phyloP scores from a whole-genome alignment of 1,284 basidiomycete genomes.

The Pyrrhoderma lamaoense region DNA sequence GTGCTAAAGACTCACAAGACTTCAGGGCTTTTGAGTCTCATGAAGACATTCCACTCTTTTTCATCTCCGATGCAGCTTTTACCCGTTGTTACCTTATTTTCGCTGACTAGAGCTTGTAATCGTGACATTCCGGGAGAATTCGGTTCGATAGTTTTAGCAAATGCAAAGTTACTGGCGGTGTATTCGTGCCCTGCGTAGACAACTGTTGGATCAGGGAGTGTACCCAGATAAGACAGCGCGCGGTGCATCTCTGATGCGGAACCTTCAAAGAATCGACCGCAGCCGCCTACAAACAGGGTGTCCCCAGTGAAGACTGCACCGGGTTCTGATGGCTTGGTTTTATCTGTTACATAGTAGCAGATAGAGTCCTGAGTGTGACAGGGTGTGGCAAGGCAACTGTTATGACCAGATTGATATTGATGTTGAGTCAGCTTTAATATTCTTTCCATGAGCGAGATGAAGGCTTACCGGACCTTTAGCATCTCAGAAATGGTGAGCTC shows the following conservation, averaged over 20 bases:
- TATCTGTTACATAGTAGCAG: conserved; percentile 74
- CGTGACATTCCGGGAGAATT: conserved; percentile 47
- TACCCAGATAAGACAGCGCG: conserved; percentile 69
- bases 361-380: conserved; percentile 98
- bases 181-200: conserved; percentile 95
- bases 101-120: conserved; percentile 45
- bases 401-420: background rate
- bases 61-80: conserved; percentile 79
- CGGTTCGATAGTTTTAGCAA: conserved; percentile 63
- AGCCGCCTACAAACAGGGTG: conserved; percentile 91
- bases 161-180: conserved; percentile 61
- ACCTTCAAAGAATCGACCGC: conserved; percentile 97
- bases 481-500: conserved; percentile 67
- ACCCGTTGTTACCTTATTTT: conserved; percentile 61
- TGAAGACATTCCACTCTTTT: conserved; percentile 82
- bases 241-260: conserved; percentile 79
- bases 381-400: conserved; percentile 63
- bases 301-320: conserved; percentile 92
- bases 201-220: conserved; percentile 74
- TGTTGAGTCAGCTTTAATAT: background rate
- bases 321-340: conserved; percentile 39
- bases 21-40: conserved; percentile 54
- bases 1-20: conserved; percentile 43
- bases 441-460: background rate
- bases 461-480: conserved; percentile 59